Percentiles rank a stretch among this genome's conserved stretches.
Evolutionary conservation across 2,329 filamentous ascomycete species (phyloP).

Genomic region (Exophiala sp.): DNA sequence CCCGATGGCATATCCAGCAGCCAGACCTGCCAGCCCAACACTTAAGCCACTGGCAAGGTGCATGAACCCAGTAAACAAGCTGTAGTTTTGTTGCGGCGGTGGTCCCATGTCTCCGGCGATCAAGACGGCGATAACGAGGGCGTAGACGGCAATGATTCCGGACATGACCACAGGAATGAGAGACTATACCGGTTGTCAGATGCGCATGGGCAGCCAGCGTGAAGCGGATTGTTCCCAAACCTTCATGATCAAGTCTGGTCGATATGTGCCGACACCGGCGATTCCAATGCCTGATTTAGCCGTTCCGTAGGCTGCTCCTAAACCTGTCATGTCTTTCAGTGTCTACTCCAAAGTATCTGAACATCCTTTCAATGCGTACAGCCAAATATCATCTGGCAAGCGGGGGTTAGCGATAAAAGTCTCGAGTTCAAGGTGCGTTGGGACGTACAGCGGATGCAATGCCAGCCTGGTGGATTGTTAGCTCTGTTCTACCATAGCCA

Average conservation of each 20-base stretch:
- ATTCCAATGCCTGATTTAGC: conserved; percentile 65
- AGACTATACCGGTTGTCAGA: conserved; percentile 34
- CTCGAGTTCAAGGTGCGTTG: neutral
- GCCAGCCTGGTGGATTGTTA: conserved; percentile 40
- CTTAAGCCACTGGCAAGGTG: conserved; percentile 86
- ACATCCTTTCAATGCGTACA: conserved; percentile 36
- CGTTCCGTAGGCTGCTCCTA: conserved; percentile 62
- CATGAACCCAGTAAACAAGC: conserved; percentile 85
- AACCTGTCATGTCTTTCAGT: conserved; percentile 42
- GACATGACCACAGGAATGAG: conserved; percentile 71
- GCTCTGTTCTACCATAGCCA: conserved; percentile 12
- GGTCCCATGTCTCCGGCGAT: conserved; percentile 85
- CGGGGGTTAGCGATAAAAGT: conserved; percentile 6
- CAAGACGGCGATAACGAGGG: conserved; percentile 90
- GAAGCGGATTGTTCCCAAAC: conserved; percentile 31
- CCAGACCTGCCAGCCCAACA: conserved; percentile 85
- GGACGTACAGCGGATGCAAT: conserved; percentile 44
- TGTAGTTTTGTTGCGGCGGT: conserved; percentile 63
- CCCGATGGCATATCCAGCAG: conserved; percentile 93
- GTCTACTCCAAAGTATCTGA: conserved; percentile 1
- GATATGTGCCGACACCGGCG: conserved; percentile 59
- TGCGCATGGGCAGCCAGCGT: neutral
- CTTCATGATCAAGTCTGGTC: conserved; percentile 65
- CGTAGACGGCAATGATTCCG: conserved; percentile 97
- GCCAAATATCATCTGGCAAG: conserved; percentile 47